Base-by-base conservation (phyloP, 2,329 filamentous ascomycete species). In the Microsporum ferrugineum region DNA sequence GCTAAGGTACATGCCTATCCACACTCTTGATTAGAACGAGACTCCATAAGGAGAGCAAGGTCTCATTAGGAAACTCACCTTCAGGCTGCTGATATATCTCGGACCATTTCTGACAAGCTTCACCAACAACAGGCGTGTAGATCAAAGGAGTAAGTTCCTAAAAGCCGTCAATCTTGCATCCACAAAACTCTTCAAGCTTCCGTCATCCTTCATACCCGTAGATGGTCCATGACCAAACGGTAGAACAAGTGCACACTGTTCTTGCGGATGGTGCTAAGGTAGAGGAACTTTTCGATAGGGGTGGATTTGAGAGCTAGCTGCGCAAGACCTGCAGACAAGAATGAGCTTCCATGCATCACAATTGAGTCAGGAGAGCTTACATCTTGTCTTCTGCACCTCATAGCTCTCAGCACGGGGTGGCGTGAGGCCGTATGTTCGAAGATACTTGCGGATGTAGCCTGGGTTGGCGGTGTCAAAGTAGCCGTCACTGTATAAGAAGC, bases 91-190 rank as follows among this genome's bases (percentile, higher is more conserved):
- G 95, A 80, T 95, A 97, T 68, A 97, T 84, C 69, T 92, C 90
- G 43, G 91, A 96, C 84, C 95, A 99, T 77, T 92, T 88, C 72
- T 96, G 81, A 79, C 94, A 99, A 67, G 95, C 94, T 73, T 97
- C 92, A 70, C 94, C 94, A 69, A 99, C 78, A 31, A 77, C 76
- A 3, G 78, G 78, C 53, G 78, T 80, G 66, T 80, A 80, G 65
- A 79, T 79, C 62, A 80, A 68, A 57, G 77, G 77, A 14, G 78
- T 78, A 65, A 79, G 67, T 67, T 79, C 77, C 70, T 77, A 60
- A 39, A 2, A 41, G 59, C 57, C 47, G 57, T 39, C 29, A 56
- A 47, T 41, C 59, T 36, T 27, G 29, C 14, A 14, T 12, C 31
- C 12, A 36, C 49, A n/a, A 36, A 29, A 33, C n/a, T 36, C 14